Evolutionary conservation across 73 alveolate genomes (phyloP), one percentile per base, ranked within the genome.

Genomic region (Tetrahymena malaccensis): DNA sequence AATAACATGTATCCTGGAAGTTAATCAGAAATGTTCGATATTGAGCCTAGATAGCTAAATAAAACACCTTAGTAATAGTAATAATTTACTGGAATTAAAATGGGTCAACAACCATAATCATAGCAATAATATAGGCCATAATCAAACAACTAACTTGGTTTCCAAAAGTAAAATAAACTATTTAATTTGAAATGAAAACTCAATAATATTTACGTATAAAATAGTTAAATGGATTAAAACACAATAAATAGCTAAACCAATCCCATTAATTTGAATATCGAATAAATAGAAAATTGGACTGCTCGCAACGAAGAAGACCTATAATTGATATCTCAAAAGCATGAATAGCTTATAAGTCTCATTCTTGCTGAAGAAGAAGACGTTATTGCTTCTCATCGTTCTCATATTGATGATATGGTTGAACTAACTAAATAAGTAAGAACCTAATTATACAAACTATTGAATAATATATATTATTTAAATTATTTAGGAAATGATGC

Each of bases 361-460:
- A 99, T 99, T 93, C 97, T 99, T 93, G 98, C 98, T 17, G 99
- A 99, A 94, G 99, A 99, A 97, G 99, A 99, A 97, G 99, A 99
- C 94, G 97, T 99, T 94, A 98, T 99, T 43, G 96, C 98, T 84
- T 95, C 97, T 6, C 99, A 99, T 96, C 98, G 99, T 94, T 56
- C 97, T 58, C 99, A 98, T 96, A 99, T 99, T 70, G 99, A 99
- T 96, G 98, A 98, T 96, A 99, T 98, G 99, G 99, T 99, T 8
- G 99, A 98, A 93, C 85, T 98, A 85, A 97, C 99, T 43, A 99
- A 99, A 98, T 94, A 97, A 96, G 97, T 93, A 85, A 12, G 22
- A 13, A 15, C 16, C 83, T 7, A 31, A 8, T 85, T 9, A 25
- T n/a, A 7, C 9, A 27, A 85, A n/a, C 17, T 17, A 5, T 12